Conservation (phyloP, 345 rosid species). For the Hirschfeldia incana region DNA sequence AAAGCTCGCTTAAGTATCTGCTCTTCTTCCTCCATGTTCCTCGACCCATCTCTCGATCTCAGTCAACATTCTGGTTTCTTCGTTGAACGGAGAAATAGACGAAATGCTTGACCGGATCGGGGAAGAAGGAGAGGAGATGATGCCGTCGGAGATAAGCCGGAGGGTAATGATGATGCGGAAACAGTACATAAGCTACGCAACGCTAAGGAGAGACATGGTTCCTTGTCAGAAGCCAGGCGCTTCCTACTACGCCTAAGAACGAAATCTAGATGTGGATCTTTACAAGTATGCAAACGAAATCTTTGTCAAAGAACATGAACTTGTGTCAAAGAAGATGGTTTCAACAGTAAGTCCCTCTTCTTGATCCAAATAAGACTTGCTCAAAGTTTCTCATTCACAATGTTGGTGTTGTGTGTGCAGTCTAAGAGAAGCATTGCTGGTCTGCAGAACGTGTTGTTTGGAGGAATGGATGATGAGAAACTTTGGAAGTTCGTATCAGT, state of each 20-base stretch:
- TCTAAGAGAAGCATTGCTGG: conserved; percentile 30
- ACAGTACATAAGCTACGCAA: conserved; percentile 82
- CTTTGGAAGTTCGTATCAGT: conserved; percentile 46
- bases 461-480: conserved; percentile 36
- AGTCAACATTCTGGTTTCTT: conserved; percentile 36
- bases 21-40: conserved; percentile 22
- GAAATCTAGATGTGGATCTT: no score
- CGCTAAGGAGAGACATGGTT: conserved; percentile 78
- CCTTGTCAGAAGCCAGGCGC: conserved; percentile 88
- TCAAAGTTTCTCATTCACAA: no score
- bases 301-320: no score
- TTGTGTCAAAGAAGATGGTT: no score
- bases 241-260: conserved; percentile 58
- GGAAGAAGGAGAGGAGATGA: conserved; percentile 37
- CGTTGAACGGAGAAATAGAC: conserved; percentile 39
- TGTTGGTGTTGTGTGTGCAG: conserved; percentile 19
- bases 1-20: no score
- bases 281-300: no score
- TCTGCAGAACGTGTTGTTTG: conserved; percentile 50
- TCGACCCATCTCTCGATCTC: conserved; percentile 40
- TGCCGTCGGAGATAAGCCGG: conserved; percentile 78
- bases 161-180: conserved; percentile 62
- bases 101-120: conserved; percentile 40
- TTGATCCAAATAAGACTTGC: no score
- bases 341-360: no score